Evolutionary conservation across 2,329 filamentous ascomycete species (phyloP), one percentile per base, ranked within the genome.

Genomic region (Aspergillus alliaceus): DNA sequence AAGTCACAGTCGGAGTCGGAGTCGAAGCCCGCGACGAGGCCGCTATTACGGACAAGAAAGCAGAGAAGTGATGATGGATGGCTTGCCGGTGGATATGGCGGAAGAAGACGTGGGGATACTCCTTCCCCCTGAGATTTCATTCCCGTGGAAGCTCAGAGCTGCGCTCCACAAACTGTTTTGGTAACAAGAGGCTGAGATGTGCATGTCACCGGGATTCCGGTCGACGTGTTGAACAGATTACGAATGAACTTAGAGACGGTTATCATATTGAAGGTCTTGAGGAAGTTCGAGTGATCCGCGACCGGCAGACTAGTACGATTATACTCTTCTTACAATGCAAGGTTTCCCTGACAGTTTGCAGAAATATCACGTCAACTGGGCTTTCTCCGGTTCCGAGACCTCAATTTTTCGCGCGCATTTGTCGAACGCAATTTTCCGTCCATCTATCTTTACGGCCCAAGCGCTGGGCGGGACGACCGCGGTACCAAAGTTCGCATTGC

Each of bases 271-370:
- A 80, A 56, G 77, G 76, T n/a, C 70, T 86, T 58, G 82, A 85
- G 65, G 82, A 84, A 63, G 75, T 85, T 48, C 77, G 82, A 18
- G 75, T 86, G 51, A 86, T 86, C 63, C 81, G 82, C 58, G 83
- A 86, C 63, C 79, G 82, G 55, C 80, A 82, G 59, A 85, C 82
- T 20, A 84, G 83, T 85, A 72, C 61, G 73, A 18, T 25, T 60
- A 2, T 12, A 29, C 32, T 15, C 18, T 32, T 24, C 25, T 55
- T 42, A 35, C 58, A 51, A 53, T 44, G 18, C 42, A 22, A 7
- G 44, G 11, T 20, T 22, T 18, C 53, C 54, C 54, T 65, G 53
- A 60, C 48, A 44, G 8, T 15, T 18, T 56, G 37, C 56, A 85
- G 83, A 82, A 61, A 69, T 79, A 59, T 84, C 83, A 25, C 78